Percentiles rank a stretch among this genome's conserved stretches.
These are phyloP conservation scores for Neonectria sp. DNA, from an alignment of 2,329 filamentous ascomycete genomes.

Conservation along the genomic window DNA sequence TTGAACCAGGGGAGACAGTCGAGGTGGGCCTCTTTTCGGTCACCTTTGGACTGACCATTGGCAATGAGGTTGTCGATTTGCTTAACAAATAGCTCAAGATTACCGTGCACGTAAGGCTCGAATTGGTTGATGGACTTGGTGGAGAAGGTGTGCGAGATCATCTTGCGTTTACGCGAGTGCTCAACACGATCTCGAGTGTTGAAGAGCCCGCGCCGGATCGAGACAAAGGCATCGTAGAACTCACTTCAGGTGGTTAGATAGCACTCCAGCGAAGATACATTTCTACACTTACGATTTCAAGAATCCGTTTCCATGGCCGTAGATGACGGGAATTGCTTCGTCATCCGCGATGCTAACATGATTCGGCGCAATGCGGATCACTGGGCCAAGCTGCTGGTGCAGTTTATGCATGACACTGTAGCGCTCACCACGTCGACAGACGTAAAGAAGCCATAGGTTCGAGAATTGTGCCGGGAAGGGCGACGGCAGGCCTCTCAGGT, in stretches of 20 bases:
- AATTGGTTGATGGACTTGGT: slow-evolving; percentile 86
- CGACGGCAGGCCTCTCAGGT: slow-evolving; percentile 70
- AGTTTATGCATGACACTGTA: slow-evolving; percentile 77
- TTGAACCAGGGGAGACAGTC: slow-evolving; percentile 84
- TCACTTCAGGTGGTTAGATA: slow-evolving; percentile 64
- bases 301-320: slow-evolving; percentile 85
- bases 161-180: slow-evolving; percentile 91
- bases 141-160: slow-evolving; percentile 88
- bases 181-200: slow-evolving; percentile 88
- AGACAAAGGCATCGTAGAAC: slow-evolving; percentile 94
- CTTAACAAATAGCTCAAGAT: slow-evolving; percentile 80
- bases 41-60: slow-evolving; percentile 65
- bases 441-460: slow-evolving; percentile 84
- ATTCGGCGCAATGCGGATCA: slow-evolving; percentile 87
- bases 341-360: slow-evolving; percentile 88
- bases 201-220: slow-evolving; percentile 88
- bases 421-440: slow-evolving; percentile 75
- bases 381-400: slow-evolving; percentile 83
- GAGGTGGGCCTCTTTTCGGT: slow-evolving; percentile 73
- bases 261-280: rapidly evolving
- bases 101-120: slow-evolving; percentile 89
- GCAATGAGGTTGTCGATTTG: slow-evolving; percentile 78
- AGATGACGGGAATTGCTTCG: slow-evolving; percentile 81
- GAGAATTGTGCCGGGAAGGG: slow-evolving; percentile 77
- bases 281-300: slow-evolving; percentile 72